phyloP scores from a whole-genome alignment of 75 land plant species.

The Pinus taeda region DNA sequence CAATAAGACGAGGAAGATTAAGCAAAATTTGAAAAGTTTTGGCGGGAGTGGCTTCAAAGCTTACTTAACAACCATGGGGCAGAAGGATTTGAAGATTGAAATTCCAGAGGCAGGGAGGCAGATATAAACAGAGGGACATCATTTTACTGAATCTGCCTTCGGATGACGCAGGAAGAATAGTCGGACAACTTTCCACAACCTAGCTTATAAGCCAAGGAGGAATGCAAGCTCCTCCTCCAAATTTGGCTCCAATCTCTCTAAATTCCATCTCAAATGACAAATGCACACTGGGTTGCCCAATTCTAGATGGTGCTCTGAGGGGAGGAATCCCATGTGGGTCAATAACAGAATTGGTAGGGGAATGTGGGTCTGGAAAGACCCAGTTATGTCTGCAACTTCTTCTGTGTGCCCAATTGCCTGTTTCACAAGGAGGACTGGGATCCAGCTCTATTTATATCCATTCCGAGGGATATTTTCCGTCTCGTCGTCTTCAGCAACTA shows the following conservation, averaged over 20 bases:
- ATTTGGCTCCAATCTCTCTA: neutral
- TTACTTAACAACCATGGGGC: too few relatives aligned
- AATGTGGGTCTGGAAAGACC: slow-evolving; percentile 78
- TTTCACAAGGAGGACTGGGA: slow-evolving; percentile 58
- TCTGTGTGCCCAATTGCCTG: slow-evolving; percentile 60
- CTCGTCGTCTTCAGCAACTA: slow-evolving; percentile 60
- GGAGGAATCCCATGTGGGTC: slow-evolving; percentile 84
- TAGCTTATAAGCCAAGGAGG: neutral
- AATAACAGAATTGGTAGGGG: slow-evolving; percentile 75
- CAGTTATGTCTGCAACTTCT: slow-evolving; percentile 82
- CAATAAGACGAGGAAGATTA: too few relatives aligned
- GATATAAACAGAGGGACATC: too few relatives aligned
- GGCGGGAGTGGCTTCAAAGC: too few relatives aligned
- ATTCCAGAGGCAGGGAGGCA: too few relatives aligned
- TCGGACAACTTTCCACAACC: too few relatives aligned
- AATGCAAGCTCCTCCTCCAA: slow-evolving; percentile 2
- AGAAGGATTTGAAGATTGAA: too few relatives aligned
- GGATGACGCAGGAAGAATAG: too few relatives aligned
- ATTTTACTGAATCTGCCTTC: too few relatives aligned
- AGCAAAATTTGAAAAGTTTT: too few relatives aligned
- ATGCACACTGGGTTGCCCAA: slow-evolving; percentile 63
- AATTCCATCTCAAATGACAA: slow-evolving; percentile 13
- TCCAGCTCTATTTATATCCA: slow-evolving; percentile 65
- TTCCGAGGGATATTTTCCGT: slow-evolving; percentile 77
- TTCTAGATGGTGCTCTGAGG: slow-evolving; percentile 50